Evolutionary conservation across 257 asterid species (phyloP), one percentile per base, ranked within the genome.

Genomic region (Handroanthus guayacan): DNA sequence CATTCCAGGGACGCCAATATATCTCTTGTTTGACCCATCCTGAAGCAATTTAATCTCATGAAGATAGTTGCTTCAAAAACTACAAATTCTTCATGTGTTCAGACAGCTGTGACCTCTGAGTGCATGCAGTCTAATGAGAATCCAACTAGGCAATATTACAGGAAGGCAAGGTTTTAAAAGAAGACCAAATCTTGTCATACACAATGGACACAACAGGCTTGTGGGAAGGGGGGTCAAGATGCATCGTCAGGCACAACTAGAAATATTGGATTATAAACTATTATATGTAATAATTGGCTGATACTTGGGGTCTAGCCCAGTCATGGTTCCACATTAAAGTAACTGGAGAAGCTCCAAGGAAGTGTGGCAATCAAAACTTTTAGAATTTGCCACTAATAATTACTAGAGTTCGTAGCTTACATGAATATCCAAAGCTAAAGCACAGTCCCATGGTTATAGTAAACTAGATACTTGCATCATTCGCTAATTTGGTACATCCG

Each of bases 1-100:
- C 98, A 94, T 94, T 78, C 97, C 97, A 31, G 98, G 97, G 51
- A 91, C 77, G 56, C 97, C 98, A 44, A 92, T 94, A 82, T 87
- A 92, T 82, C 85, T 94, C 86, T 83, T 83, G 75, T 62, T 79
- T 83, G 74, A 71, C 80, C 76, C 92, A 76, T 90, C 96, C 98
- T 94, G 84, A 56, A 84, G 67, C 57, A 25, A 77, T 81, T 25
- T 20, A 70, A 79, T 54, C 68, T 71, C 76, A 81, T 77, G 74
- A 71, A 74, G 71, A 44, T 10, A 66, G 5, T 70, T 58, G 54
- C 75, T 80, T 70, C 75, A 73, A 44, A 71, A 3, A 78, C 64
- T 50, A 62, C 11, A 51, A 58, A 1, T 14, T 52, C 9, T 69
- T 47, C 58, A 60, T 38, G 10, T 7, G 14, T 65, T 36, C 41